A percentile compares a stretch with the other conserved stretches of the same genome.
These are phyloP conservation scores for Phaseolus coccineus DNA, from an alignment of 331 rosid genomes.

Conservation along the genomic window DNA sequence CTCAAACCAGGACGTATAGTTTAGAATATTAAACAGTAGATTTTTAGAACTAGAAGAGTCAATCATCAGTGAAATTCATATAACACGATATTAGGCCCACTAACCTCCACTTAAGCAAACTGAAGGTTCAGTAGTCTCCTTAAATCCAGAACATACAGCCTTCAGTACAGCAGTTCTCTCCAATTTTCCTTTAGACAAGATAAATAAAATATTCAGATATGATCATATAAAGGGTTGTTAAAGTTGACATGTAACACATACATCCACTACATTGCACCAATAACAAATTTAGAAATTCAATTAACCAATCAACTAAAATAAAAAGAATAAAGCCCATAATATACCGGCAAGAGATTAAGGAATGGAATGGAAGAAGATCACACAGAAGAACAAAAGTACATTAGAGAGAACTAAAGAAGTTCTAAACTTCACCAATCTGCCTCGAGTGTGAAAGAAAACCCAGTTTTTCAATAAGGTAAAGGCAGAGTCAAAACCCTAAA, in stretches of 20 bases:
- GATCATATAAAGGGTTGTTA: background rate
- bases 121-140: slow-evolving; percentile 79
- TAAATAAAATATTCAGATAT: slow-evolving; percentile 45
- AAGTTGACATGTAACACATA: background rate
- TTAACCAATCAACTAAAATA: background rate
- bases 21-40: slow-evolving; percentile 16
- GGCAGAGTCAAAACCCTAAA: background rate
- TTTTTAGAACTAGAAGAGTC: slow-evolving; percentile 2
- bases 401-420: background rate
- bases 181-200: slow-evolving; percentile 74
- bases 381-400: background rate
- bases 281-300: slow-evolving; percentile 15
- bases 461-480: background rate
- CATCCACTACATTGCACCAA: slow-evolving; percentile 7
- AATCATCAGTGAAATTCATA: slow-evolving; percentile 19
- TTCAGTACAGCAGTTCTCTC: slow-evolving; percentile 78
- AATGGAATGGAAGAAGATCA: background rate
- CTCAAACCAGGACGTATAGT: slow-evolving; percentile 28
- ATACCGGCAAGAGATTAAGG: background rate
- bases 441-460: background rate
- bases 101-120: slow-evolving; percentile 85
- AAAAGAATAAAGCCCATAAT: slow-evolving; percentile 5
- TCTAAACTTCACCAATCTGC: background rate
- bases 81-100: slow-evolving; percentile 38
- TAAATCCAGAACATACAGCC: slow-evolving; percentile 91